Evolutionary conservation across 1,284 basidiomycete genomes (phyloP).

Genomic region (Ceratobasidium sp.): DNA sequence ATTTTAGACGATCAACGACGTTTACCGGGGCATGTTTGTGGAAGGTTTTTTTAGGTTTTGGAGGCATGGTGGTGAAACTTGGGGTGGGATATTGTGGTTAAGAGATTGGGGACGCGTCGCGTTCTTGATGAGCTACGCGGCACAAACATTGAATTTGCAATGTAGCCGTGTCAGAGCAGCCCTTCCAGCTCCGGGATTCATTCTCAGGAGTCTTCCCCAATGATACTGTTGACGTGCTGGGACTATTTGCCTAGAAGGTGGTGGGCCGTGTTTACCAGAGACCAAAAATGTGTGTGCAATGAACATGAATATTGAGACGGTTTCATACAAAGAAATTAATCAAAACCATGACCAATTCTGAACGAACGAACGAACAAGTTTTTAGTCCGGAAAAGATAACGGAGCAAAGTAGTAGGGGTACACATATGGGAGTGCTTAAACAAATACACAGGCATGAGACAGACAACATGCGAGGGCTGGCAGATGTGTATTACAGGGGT

Average conservation of each 20-base stretch:
- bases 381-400: slow-evolving; percentile 24
- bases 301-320: background rate
- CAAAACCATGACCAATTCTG: slow-evolving; percentile 39
- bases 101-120: too few species aligned
- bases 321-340: slow-evolving; percentile 22
- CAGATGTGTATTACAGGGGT: slow-evolving; percentile 26
- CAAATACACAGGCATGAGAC: slow-evolving; percentile 39
- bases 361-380: slow-evolving; percentile 36
- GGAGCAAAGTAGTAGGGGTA: background rate
- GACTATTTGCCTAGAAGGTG: background rate
- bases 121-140: too few species aligned
- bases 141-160: too few species aligned
- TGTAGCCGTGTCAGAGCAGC: background rate
- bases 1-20: too few species aligned
- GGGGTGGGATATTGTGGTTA: too few species aligned
- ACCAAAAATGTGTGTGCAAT: background rate
- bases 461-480: background rate
- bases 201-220: slow-evolving; percentile 12
- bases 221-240: background rate
- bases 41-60: too few species aligned
- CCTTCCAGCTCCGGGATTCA: slow-evolving; percentile 4
- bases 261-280: background rate
- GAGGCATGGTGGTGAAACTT: too few species aligned
- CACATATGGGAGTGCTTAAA: slow-evolving; percentile 5
- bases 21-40: too few species aligned